Evolutionary conservation across 371 early-diverging fungal genomes (phyloP).

Genomic region (Lichtheimia ramosa): DNA sequence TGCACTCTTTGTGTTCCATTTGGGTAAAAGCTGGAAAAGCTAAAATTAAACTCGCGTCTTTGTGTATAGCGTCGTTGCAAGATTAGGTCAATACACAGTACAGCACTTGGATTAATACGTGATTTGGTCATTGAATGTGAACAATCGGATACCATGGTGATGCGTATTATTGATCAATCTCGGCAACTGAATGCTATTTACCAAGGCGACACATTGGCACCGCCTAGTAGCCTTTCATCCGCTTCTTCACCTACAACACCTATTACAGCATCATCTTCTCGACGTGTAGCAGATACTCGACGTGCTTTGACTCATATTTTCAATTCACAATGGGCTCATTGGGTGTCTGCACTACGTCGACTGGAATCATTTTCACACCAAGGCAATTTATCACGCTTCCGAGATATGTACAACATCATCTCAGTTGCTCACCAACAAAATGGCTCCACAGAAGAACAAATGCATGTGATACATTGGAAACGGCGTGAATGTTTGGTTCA

Average conservation of each 20-base stretch:
- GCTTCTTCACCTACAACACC: background rate
- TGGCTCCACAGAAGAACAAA: constrained; percentile 21
- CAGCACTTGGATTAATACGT: constrained; percentile 29
- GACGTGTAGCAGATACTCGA: constrained; percentile 12
- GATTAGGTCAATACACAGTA: constrained; percentile 30
- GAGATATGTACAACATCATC: constrained; percentile 43
- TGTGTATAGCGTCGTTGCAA: constrained; percentile 29
- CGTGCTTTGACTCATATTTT: constrained; percentile 2
- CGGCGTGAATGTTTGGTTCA: constrained; percentile 43
- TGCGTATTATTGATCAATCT: constrained; percentile 11
- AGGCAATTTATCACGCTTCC: constrained; percentile 27
- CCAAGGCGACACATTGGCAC: constrained; percentile 21
- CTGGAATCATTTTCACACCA: constrained; percentile 30
- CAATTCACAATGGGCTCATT: constrained; percentile 18
- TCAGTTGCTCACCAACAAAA: constrained; percentile 7
- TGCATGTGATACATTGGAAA: constrained; percentile 26
- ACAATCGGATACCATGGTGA: constrained; percentile 25
- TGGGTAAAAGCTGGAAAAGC: background rate
- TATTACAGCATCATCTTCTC: constrained; percentile 2
- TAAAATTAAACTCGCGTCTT: background rate
- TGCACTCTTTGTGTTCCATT: background rate
- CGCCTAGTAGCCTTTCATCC: constrained; percentile 1
- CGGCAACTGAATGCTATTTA: constrained; percentile 20
- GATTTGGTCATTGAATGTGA: constrained; percentile 29
- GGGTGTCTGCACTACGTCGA: constrained; percentile 12